A percentile compares a stretch with the other conserved stretches of the same genome.
Conservation (phyloP, 768 basidiomycete genomes). For the Lactifluus echinatus region DNA sequence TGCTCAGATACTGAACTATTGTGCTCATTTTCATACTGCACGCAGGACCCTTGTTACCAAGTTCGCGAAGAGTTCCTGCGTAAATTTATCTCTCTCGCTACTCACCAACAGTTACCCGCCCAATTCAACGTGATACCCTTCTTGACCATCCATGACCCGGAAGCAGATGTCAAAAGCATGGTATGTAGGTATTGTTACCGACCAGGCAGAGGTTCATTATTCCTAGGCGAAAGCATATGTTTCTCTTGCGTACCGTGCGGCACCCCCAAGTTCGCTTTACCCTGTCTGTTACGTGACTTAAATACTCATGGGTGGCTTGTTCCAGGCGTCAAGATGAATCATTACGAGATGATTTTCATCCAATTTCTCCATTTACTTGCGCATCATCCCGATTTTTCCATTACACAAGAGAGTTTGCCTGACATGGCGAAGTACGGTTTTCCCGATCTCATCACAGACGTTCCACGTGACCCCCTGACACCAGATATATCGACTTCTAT, state of each 20-base stretch:
- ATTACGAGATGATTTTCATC: conserved; percentile 76
- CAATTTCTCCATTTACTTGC: conserved; percentile 82
- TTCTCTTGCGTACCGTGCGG: conserved; percentile 17
- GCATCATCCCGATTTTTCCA: conserved; percentile 89
- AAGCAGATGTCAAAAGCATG: conserved; percentile 61
- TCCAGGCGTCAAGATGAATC: conserved; percentile 48
- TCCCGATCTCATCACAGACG: neutral
- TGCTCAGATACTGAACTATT: conserved; percentile 14
- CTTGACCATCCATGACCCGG: conserved; percentile 86
- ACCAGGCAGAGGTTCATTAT: neutral
- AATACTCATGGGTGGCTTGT: neutral
- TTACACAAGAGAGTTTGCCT: conserved; percentile 54
- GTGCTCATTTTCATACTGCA: neutral
- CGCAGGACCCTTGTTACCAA: conserved; percentile 79
- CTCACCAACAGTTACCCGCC: conserved; percentile 52
- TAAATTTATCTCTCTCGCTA: conserved; percentile 63
- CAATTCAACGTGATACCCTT: conserved; percentile 82
- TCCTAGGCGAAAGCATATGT: conserved; percentile 12
- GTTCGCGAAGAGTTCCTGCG: conserved; percentile 72
- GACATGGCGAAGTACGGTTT: conserved; percentile 70
- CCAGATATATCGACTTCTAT: conserved; percentile 88
- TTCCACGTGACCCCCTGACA: conserved; percentile 1
- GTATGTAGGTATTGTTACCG: conserved; percentile 32
- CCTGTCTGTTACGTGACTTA: neutral
- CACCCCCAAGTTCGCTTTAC: conserved; percentile 7